Evolutionary conservation across 495 filamentous ascomycete genomes (phyloP), one percentile per base, ranked within the genome.

Genomic region (Talaromyces proteolyticus): DNA sequence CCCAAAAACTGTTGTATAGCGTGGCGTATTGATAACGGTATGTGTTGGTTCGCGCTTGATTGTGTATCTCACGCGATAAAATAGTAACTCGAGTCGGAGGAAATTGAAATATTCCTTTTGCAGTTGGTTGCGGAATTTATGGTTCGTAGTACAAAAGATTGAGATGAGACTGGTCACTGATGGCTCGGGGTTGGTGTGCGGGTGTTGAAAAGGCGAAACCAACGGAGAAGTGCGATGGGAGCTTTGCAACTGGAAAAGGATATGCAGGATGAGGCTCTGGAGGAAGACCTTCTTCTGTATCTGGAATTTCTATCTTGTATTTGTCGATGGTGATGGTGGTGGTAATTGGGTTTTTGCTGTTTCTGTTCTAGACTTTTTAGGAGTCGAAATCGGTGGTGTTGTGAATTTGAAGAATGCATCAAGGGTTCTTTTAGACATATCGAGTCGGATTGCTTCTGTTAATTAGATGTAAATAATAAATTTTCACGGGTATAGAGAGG

Each of bases 1-100:
- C 4, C 85, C 86, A 53, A 87, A 89, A 17, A 88, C 82, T 2
- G 87, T 85, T 0, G 84, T 89, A 54, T 68, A 86, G 12, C 84
- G 73, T 3, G 86, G 87, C 5, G 85, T 89, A 42, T 73, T 79
- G 49, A 89, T 79, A 4, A 67, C 53, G 0, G 79, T 84, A n/a
- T 81, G 72, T 0, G 72, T 52, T 0, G 72, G 67, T 3, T 73
- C 76, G 21, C 85, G 72, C 41, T 78, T 81, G 56, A 87, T 87
- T 11, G 67, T 76, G 61, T 90, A 89, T 47, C 79, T 68, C 0
- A 89, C 86, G 14, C 84, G 73, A 60, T 89, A 89, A 63, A 88
- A 91, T 40, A 82, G 82, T 8, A 89, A 60, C 40, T 81, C 68
- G 11, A 62, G 55, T 0, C 84, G 75, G 0, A 88, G 71, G 60